phyloP scores from a whole-genome alignment of 441 rosid genomes.

The Adansonia gregorii region DNA sequence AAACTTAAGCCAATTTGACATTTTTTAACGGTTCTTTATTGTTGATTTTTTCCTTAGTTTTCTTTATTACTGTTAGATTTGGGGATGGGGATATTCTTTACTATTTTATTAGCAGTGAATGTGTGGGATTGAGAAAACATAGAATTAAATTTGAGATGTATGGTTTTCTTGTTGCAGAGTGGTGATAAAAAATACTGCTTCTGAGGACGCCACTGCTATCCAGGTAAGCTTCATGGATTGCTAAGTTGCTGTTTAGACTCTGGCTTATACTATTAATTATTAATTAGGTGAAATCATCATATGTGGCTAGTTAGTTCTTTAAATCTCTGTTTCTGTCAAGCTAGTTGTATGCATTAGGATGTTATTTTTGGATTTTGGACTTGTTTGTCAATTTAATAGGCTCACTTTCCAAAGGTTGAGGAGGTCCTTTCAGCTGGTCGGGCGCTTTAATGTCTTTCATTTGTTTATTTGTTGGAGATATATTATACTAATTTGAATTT shows the following conservation, averaged over 20 bases:
- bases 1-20: neutral
- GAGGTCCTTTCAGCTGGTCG: neutral
- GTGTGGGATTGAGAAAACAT: neutral
- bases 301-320: neutral
- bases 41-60: no score
- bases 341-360: neutral
- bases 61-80: neutral
- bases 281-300: conserved; percentile 5
- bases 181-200: conserved; percentile 70
- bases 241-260: no score
- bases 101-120: neutral
- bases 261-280: no score
- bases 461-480: neutral
- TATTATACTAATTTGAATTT: neutral
- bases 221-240: conserved; percentile 44
- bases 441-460: conserved; percentile 7
- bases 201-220: conserved; percentile 77
- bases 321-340: neutral
- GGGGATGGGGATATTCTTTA: no score
- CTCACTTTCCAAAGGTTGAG: neutral
- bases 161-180: conserved; percentile 52
- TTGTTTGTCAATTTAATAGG: neutral
- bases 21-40: neutral
- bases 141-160: neutral
- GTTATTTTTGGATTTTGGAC: neutral